Evolutionary conservation across 2,329 filamentous ascomycete species (phyloP), one percentile per base, ranked within the genome.

Genomic region (Aspergillus hortae): DNA sequence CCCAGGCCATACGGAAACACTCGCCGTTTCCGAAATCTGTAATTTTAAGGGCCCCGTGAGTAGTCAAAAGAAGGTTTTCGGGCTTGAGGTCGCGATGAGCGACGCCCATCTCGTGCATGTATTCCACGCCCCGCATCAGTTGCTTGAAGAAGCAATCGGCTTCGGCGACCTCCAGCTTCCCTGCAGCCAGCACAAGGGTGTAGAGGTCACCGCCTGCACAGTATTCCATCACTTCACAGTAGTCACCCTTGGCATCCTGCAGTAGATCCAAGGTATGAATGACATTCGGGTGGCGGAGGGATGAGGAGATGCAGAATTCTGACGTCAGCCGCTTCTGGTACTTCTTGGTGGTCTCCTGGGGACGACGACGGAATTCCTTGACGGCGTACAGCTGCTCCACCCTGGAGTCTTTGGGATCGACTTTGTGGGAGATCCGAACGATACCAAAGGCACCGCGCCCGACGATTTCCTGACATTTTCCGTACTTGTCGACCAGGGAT

Each of bases 1-100:
- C 94, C 94, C 94, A 99, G 2, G 94, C 94, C 92, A 97, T 97
- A 51, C 94, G 88, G 81, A 99, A 99, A 73, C 94, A 99, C 73
- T 99, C 94, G 65, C 94, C 94, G 64, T 99, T 99, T 56, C 94
- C 94, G 63, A 99, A 99, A 70, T 99, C 94, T 25, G 94, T 97
- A 59, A 99, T 99, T 68, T 99, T 99, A 61, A 99, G 83, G 12
- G 86, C 89, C 52, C 94, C 94, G 59, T 92, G 90, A 0, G 89
- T 94, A 4, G 94, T 99, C 51, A 99, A 80, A 1, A 99, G 84
- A 11, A 99, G 80, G 62, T 99, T 99, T 72, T 99, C 94, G 0
- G 94, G 94, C 73, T 99, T 99, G 43, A 99, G 77, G 65, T 99
- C 94, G 56, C 94, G 89, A 70, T 99, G 94, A 11, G 94, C 92